Evolutionary conservation across 192 early-diverging fungal genomes (phyloP).

Genomic region (Umbelopsis isabellina): DNA sequence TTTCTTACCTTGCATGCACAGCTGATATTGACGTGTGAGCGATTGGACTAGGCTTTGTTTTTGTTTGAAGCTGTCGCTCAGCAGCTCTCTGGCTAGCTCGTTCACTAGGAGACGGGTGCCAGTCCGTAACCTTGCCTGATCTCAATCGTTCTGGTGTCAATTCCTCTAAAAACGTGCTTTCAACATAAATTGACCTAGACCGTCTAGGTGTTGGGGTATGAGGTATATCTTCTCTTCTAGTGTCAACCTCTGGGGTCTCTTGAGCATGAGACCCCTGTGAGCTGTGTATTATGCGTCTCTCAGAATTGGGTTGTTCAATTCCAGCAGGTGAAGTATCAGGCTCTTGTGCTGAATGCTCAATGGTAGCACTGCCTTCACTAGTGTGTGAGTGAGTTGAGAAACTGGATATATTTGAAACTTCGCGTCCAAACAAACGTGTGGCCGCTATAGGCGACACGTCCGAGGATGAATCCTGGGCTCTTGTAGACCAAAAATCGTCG

Average conservation of each 20-base stretch:
- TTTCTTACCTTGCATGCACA: not conserved
- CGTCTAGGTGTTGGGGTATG: not conserved
- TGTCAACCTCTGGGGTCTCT: not conserved
- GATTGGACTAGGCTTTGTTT: too few relatives aligned
- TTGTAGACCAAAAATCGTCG: slow-evolving; percentile 2
- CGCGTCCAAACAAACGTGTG: not conserved
- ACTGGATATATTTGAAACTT: not conserved
- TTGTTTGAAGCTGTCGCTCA: not conserved
- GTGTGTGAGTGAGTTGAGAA: not conserved
- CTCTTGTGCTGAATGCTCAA: not conserved
- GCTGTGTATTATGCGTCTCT: not conserved
- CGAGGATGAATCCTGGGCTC: not conserved
- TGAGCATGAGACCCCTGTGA: slow-evolving; percentile 4
- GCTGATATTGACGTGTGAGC: not conserved
- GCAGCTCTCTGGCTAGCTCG: slow-evolving; percentile 9
- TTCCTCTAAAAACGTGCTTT: slow-evolving; percentile 9
- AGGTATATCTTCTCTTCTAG: not conserved
- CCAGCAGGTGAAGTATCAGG: not conserved
- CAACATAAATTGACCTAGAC: slow-evolving; percentile 1
- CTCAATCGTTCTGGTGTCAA: not conserved
- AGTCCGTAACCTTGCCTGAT: not conserved
- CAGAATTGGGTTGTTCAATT: not conserved
- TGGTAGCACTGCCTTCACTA: not conserved
- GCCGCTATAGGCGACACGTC: not conserved
- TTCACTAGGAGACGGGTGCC: slow-evolving; percentile 7